Evolutionary conservation across 805 yeast species (phyloP).

Genomic region (Yamadazyma sp.): DNA sequence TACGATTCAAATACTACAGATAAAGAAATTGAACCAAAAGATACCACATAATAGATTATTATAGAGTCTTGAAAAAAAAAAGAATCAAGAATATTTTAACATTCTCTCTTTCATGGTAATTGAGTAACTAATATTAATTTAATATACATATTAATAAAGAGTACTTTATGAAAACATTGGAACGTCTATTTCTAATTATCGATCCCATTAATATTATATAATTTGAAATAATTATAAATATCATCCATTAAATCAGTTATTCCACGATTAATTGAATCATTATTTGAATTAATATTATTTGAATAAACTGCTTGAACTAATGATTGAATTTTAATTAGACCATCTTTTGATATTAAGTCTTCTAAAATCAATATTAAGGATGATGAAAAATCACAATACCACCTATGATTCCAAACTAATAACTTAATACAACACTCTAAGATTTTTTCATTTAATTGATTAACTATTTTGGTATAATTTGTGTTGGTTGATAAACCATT

Average conservation of each 20-base stretch:
- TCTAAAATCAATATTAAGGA: slow-evolving; percentile 54
- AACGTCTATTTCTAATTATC: slow-evolving; percentile 25
- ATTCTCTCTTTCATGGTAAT: no score
- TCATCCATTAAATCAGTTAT: slow-evolving; percentile 56
- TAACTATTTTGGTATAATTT: slow-evolving; percentile 37
- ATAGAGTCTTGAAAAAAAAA: no score
- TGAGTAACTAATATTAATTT: no score
- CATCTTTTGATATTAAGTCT: slow-evolving; percentile 69
- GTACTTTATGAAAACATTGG: no score
- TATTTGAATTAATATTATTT: slow-evolving; percentile 17
- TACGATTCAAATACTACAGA: no score
- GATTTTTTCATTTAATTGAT: slow-evolving; percentile 51
- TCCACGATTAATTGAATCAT: slow-evolving; percentile 41
- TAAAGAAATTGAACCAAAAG: no score
- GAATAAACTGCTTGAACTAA: slow-evolving; percentile 67
- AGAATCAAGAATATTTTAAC: no score
- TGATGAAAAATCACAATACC: slow-evolving; percentile 92
- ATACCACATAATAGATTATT: no score
- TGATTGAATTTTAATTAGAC: slow-evolving; percentile 71
- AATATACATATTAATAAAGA: no score
- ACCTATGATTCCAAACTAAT: slow-evolving; percentile 96
- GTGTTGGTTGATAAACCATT: slow-evolving; percentile 11
- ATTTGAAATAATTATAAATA: slow-evolving; percentile 45
- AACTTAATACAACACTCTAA: slow-evolving; percentile 71
- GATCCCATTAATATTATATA: slow-evolving; percentile 42